Evolutionary conservation across 352 stramenopile species (phyloP), one percentile per base, ranked within the genome.

Genomic region (Elongisporangium undulatum): DNA sequence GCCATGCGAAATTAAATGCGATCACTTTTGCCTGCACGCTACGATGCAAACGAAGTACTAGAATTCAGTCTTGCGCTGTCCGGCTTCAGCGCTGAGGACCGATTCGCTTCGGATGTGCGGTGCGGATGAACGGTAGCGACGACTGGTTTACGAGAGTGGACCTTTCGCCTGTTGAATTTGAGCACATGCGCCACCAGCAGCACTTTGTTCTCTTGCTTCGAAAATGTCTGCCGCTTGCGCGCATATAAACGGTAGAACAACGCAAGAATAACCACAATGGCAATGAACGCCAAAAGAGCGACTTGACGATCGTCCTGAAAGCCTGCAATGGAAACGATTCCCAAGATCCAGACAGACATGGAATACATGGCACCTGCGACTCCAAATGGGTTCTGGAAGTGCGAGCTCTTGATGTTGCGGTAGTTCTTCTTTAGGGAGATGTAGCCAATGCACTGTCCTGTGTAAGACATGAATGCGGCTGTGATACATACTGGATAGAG

Each of bases 161-260:
- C 29, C 29, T 41, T 41, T 41, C 29, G 29, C 5, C 29, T 4
- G 29, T 69, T 69, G 49, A 60, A 71, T 45, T 71, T 74, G 15
- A 58, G 59, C 21, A 77, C 62, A 21, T 77, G 62, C 7, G 60
- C 58, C 0, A 76, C 64, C 0, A 76, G 58, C 17, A 76, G 22
- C 0, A 76, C 51, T 0, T 49, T 34, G 9, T 68, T 70, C 55
- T 72, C 66, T 45, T 72, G 50, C 0, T n/a, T 24, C 3, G 58
- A 72, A 54, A 69, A 72, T 34, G 24, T 63, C 48, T 72, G 58
- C 3, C 53, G 58, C 34, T 66, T 63, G 16, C 51, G 23, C 12
- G 66, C 53, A 20, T 69, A 66, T 16, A 17, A 16, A 16, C 24
- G 57, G 55, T 72, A 72, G 52, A 58, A 72, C 3, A 59, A 15